Evolutionary conservation across 306 rosid species (phyloP).

Genomic region (Castanea crenata): DNA sequence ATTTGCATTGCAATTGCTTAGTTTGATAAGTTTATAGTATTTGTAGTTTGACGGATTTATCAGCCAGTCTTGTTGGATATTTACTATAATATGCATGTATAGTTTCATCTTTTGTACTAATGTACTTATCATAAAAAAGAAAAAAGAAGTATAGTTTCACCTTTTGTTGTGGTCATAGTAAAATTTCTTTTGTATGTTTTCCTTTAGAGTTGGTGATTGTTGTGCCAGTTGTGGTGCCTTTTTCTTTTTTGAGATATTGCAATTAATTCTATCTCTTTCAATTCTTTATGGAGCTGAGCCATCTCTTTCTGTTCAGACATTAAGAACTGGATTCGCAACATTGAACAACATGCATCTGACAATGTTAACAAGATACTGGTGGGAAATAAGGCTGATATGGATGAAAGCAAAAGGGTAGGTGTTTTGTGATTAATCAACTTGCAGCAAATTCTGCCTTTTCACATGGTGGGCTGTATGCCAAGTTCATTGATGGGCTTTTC

Average conservation of each 20-base stretch:
- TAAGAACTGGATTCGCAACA: constrained; percentile 87
- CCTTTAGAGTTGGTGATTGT: background rate
- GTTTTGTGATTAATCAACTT: constrained; percentile 2
- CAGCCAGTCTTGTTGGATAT: background rate
- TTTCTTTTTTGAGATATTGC: background rate
- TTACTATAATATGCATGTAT: background rate
- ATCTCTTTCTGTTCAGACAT: constrained; percentile 51
- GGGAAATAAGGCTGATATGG: constrained; percentile 90
- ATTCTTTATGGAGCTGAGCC: constrained; percentile 10
- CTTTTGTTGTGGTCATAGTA: background rate
- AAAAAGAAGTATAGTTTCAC: background rate
- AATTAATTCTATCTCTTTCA: background rate
- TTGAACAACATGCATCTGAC: constrained; percentile 84
- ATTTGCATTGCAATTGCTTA: constrained; percentile 8
- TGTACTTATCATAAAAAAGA: background rate
- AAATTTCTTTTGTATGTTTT: too few relatives aligned
- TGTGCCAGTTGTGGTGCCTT: background rate
- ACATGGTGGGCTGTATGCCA: constrained; percentile 3
- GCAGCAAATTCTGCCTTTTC: constrained; percentile 8
- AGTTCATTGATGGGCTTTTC: background rate
- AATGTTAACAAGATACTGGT: constrained; percentile 79
- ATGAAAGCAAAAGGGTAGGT: constrained; percentile 79
- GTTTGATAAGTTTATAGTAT: background rate
- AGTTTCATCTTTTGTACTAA: background rate
- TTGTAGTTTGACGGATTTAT: background rate